These are phyloP conservation scores for Botrytis squamosa DNA, from an alignment of 2,329 filamentous ascomycete genomes.

Conservation along the genomic window DNA sequence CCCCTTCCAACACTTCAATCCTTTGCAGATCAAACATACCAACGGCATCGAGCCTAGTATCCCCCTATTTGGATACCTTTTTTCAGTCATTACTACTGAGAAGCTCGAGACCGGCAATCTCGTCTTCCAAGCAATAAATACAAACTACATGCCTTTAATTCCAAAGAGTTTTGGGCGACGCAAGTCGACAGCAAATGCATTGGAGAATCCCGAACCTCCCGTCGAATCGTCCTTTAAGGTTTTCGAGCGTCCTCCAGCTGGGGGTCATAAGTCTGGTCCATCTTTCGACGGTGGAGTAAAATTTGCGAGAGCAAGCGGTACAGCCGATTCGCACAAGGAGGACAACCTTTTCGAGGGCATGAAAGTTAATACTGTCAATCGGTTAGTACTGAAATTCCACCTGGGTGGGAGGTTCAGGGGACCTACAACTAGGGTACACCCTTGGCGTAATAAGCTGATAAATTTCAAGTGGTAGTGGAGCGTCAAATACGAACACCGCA, in stretches of 20 bases:
- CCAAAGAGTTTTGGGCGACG: constrained; percentile 39
- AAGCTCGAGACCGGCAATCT: constrained; percentile 19
- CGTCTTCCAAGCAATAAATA: constrained; percentile 24
- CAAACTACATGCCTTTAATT: constrained; percentile 41
- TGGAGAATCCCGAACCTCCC: constrained; percentile 32
- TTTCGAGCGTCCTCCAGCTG: constrained; percentile 36
- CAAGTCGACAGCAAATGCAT: constrained; percentile 38
- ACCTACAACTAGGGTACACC: constrained; percentile 25
- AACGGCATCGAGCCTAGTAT: background rate
- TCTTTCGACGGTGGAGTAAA: constrained; percentile 39
- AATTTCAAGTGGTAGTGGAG: constrained; percentile 38
- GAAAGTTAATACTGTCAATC: constrained; percentile 34
- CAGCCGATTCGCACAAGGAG: constrained; percentile 34
- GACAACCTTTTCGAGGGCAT: constrained; percentile 39
- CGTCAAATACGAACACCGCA: constrained; percentile 40
- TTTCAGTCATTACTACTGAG: constrained; percentile 12
- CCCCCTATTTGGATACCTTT: constrained; percentile 10
- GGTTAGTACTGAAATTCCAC: constrained; percentile 34
- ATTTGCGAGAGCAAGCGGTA: constrained; percentile 29
- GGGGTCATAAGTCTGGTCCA: constrained; percentile 25
- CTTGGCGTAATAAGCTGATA: constrained; percentile 24
- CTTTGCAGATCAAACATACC: constrained; percentile 8
- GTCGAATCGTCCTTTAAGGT: constrained; percentile 39
- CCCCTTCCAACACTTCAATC: constrained; percentile 1
- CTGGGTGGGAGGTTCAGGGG: background rate